Conservation (phyloP, 768 basidiomycete species). For the Tricholoma hemisulphureum region DNA sequence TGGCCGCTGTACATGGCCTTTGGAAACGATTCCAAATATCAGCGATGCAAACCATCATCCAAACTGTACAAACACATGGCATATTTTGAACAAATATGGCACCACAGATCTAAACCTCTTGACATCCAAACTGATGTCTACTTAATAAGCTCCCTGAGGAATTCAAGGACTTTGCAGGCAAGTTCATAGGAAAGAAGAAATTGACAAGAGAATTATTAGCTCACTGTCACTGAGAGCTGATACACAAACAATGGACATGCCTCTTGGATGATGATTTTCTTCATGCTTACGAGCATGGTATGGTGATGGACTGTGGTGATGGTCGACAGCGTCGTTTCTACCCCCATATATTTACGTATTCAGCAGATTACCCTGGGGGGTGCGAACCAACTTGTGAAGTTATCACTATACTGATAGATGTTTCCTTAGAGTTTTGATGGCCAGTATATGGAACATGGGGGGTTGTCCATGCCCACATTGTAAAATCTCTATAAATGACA, state of each 20-base stretch:
- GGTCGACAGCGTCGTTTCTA: conserved; percentile 11
- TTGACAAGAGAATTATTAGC: not conserved
- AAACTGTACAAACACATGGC: too few relatives aligned
- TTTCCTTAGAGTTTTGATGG: conserved; percentile 27
- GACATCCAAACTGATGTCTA: too few relatives aligned
- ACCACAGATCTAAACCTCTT: too few relatives aligned
- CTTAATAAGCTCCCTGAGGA: conserved; percentile 20
- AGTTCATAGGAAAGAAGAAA: not conserved
- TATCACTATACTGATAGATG: not conserved
- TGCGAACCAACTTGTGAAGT: too few relatives aligned
- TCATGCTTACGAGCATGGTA: conserved; percentile 19
- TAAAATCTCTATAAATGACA: too few relatives aligned
- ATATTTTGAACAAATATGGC: too few relatives aligned
- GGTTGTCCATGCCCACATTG: too few relatives aligned
- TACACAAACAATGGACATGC: conserved; percentile 1
- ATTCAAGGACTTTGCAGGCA: conserved; percentile 17
- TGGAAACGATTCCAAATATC: conserved; percentile 34
- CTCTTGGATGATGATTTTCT: conserved; percentile 8
- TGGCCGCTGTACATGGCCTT: conserved; percentile 38
- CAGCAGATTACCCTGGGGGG: conserved; percentile 37
- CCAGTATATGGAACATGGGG: conserved; percentile 6
- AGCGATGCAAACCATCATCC: too few relatives aligned
- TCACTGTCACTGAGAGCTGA: conserved; percentile 2
- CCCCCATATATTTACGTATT: conserved; percentile 30
- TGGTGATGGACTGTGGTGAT: conserved; percentile 5